phyloP scores from a whole-genome alignment of 2,329 filamentous ascomycete species.

The Alternaria brassicicola region DNA sequence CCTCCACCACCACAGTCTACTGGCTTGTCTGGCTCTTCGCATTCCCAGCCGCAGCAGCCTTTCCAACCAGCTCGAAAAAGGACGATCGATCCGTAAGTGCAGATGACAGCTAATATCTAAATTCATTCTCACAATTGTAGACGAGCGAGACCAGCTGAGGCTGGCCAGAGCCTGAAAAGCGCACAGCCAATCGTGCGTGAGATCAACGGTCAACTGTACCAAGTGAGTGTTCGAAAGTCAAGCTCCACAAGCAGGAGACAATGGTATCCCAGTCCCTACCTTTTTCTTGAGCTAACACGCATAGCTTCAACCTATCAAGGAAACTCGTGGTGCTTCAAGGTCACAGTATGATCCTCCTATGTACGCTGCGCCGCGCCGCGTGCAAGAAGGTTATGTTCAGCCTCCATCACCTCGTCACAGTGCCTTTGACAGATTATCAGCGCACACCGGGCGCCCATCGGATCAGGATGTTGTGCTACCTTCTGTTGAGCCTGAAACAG shows the following conservation, averaged over 20 bases:
- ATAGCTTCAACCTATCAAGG: constrained; percentile 41
- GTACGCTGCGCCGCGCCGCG: constrained; percentile 15
- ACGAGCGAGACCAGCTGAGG: constrained; percentile 17
- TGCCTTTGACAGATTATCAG: constrained; percentile 21
- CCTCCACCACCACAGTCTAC: constrained; percentile 15
- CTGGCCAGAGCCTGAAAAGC: constrained; percentile 16
- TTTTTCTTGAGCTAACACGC: constrained; percentile 26
- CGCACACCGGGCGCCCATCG: constrained; percentile 28
- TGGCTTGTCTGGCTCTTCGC: constrained; percentile 12
- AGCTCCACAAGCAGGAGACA: constrained; percentile 19
- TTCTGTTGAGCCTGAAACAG: constrained; percentile 42
- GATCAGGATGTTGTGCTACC: constrained; percentile 44
- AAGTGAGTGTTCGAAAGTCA: constrained; percentile 39
- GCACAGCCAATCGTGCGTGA: constrained; percentile 29
- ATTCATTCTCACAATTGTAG: constrained; percentile 23
- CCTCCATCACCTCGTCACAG: constrained; percentile 18
- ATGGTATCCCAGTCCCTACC: constrained; percentile 9
- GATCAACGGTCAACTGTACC: constrained; percentile 39
- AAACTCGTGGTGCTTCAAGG: constrained; percentile 16
- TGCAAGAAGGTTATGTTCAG: constrained; percentile 21
- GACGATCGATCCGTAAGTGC: constrained; percentile 29
- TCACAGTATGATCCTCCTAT: constrained; percentile 22
- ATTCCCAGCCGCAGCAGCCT: constrained; percentile 13
- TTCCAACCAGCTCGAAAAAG: constrained; percentile 12
- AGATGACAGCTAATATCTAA: not conserved